A percentile compares a stretch with the other conserved stretches of the same genome.
Evolutionary conservation across 257 asterid genomes (phyloP).

Genomic region (Pogostemon cablin): DNA sequence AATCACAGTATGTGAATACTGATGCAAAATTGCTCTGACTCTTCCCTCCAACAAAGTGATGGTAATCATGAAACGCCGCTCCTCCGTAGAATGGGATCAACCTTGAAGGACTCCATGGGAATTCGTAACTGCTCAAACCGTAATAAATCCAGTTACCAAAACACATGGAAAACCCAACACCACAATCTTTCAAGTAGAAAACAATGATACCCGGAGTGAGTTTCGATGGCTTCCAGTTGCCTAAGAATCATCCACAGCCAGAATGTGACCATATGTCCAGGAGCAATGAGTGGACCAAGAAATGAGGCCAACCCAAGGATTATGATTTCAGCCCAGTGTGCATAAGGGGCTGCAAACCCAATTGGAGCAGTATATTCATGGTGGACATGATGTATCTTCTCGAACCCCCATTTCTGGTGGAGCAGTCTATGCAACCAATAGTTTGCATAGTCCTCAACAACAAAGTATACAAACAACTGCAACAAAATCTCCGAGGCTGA

Average conservation of each 20-base stretch:
- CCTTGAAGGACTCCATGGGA: conserved; percentile 79
- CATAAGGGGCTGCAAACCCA: conserved; percentile 74
- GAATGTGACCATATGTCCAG: conserved; percentile 76
- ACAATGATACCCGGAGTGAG: conserved; percentile 58
- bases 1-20: conserved; percentile 78
- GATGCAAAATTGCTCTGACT: conserved; percentile 82
- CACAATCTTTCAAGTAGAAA: neutral
- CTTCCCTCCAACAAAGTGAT: conserved; percentile 71
- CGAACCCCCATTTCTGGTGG: conserved; percentile 67
- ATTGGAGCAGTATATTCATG: conserved; percentile 79
- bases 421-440: conserved; percentile 78
- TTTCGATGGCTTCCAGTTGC: conserved; percentile 73
- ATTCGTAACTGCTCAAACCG: conserved; percentile 54
- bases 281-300: conserved; percentile 65
- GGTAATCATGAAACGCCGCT: conserved; percentile 76
- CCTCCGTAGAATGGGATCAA: conserved; percentile 84
- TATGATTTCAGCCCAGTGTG: conserved; percentile 76
- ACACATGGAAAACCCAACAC: neutral
- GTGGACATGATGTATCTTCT: conserved; percentile 69
- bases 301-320: conserved; percentile 70
- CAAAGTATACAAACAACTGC: conserved; percentile 61
- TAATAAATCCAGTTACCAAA: neutral
- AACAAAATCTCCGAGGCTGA: conserved; percentile 51
- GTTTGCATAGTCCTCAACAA: conserved; percentile 70
- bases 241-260: conserved; percentile 69